Base-by-base conservation (phyloP, 179 eudicot genomes). In the Gypsophila paniculata region DNA sequence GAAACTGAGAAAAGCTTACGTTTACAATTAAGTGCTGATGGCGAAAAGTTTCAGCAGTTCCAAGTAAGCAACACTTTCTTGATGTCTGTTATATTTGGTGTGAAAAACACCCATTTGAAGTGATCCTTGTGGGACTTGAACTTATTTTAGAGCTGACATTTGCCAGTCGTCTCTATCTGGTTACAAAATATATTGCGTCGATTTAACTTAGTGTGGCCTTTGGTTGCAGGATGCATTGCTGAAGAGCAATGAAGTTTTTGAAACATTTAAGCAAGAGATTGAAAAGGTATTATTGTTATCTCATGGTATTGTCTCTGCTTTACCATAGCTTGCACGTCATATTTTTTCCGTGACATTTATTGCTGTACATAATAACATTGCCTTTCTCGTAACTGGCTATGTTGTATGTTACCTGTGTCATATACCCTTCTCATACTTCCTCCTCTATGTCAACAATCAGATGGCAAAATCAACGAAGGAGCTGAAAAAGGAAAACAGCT, bases 201-300 rank as follows among this genome's bases (percentile, higher is more conserved):
- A 22, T 61, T 26, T 79, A 23, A 53, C 48, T 2, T 5, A 17
- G n/a, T 23, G 62, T 70, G 65, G 51, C 32, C 36, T 53, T 58
- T 75, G 73, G n/a, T n/a, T 77, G 73, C 93, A 94, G 99, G 99
- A 91, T 76, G 99, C 99, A 71, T 80, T 91, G 76, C 71, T 88
- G 77, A 94, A 94, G 77, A 94, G 99, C 82, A 94, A 94, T 57
- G 99, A 94, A 74, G 99, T 94, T 65, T 94, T 94, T 79, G 97
- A 91, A 81, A 87, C 99, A 67, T 94, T 88, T 77, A 94, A 91
- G 87, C 86, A 85, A 88, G 99, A 94, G 83, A 91, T 91, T 72
- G 97, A 89, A 73, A 91, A 94, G 96, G 99, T 91, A 82, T 17
- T 23, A 42, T 52, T 74, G 71, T 77, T 12, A 19, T 44, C 15